These are phyloP conservation scores for Clausena lansium DNA, from an alignment of 345 rosid species.

Conservation along the genomic window DNA sequence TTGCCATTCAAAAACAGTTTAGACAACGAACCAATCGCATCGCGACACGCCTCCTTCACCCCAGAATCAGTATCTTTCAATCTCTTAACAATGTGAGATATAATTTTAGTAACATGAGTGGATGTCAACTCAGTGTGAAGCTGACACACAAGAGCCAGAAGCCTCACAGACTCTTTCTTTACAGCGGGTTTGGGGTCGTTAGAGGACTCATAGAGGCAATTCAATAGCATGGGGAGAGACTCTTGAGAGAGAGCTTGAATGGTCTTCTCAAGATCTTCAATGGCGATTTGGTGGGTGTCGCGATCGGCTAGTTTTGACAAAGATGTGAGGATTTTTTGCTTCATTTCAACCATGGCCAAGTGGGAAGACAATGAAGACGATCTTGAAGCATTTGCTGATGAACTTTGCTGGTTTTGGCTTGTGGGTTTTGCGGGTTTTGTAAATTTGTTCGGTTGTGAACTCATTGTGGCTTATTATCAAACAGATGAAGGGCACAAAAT, in stretches of 20 bases:
- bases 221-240: constrained; percentile 80
- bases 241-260: constrained; percentile 69
- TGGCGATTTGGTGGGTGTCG: constrained; percentile 92
- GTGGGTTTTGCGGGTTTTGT: constrained; percentile 19
- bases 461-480: constrained; percentile 32
- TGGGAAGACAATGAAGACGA: constrained; percentile 75
- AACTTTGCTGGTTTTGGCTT: constrained; percentile 28
- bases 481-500: not conserved
- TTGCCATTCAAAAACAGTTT: constrained; percentile 62
- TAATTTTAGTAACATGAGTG: constrained; percentile 69
- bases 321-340: constrained; percentile 84
- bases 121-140: constrained; percentile 61
- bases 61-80: constrained; percentile 86
- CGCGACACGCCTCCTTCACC: constrained; percentile 91
- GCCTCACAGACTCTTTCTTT: constrained; percentile 76
- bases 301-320: constrained; percentile 92
- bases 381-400: constrained; percentile 21
- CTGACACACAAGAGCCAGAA: constrained; percentile 59
- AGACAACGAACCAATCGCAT: constrained; percentile 74
- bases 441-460: constrained; percentile 47
- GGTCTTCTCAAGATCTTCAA: constrained; percentile 81
- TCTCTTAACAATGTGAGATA: constrained; percentile 68
- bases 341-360: constrained; percentile 91
- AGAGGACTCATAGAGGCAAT: constrained; percentile 81
- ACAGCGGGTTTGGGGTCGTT: constrained; percentile 87